Base-by-base conservation (phyloP, 495 filamentous ascomycete species). In the Bombardia bombarda region DNA sequence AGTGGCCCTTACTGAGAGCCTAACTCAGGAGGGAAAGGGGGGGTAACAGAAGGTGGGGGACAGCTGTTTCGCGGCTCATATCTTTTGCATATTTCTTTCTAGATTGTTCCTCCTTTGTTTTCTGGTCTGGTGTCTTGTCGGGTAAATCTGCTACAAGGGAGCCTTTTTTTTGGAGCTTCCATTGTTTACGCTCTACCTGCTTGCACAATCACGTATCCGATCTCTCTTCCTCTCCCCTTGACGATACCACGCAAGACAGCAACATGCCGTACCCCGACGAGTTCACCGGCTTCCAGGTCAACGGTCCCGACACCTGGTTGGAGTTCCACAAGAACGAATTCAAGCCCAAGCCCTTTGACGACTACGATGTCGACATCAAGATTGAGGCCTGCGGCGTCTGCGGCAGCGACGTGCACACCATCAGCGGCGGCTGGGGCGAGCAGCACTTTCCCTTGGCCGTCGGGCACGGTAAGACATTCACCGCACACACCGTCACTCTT, bases 301-400 rank as follows among this genome's bases (percentile, higher is more conserved):
- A 74, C 26, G 67, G 68, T 7, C 56, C 73, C 1, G 64, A 66
- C 9, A 70, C 65, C 22, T 77, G 70, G 71, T 63, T 64, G 9
- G 57, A 73, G 8, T 75, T 77, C 56, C 63, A 73, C 51, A 75
- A 75, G 59, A 71, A 73, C 58, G 69, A 75, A 50, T 73, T 75
- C 58, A 62, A 62, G 21, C 72, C 74, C 4, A 77, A 78, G 58
- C 74, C 75, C 5, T 78, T 79, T 38, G 72, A 71, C 34, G 70
- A 74, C 51, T 70, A 77, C 48, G 74, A 77, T 51, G 72, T 79
- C 34, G 73, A 77, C 52, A 60, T 78, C 58, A 70, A 74, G 62
- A 69, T 75, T 34, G 56, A 68, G 38, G 52, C 48, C 46, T 80
- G 77, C 50, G 77, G 78, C 32, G 68, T 80, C 33, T 82, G 77